Conservation (phyloP, 306 rosid species). For the Sindora glabra region DNA sequence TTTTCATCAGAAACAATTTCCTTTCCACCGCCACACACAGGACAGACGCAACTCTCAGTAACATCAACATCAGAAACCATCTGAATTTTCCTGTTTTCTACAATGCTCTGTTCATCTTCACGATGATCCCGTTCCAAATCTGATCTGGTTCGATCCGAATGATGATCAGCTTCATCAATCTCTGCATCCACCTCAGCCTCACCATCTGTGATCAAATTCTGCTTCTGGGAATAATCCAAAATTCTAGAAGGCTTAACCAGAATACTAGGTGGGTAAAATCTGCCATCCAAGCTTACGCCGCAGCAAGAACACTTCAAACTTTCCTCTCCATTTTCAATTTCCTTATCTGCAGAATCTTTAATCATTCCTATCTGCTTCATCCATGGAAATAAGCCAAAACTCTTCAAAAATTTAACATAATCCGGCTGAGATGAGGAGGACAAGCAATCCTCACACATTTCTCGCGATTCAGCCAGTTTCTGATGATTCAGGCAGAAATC, state of each 20-base stretch:
- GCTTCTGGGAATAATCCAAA: slow-evolving; percentile 53
- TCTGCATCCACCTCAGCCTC: slow-evolving; percentile 37
- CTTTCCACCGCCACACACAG: slow-evolving; percentile 46
- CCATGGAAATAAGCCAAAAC: slow-evolving; percentile 57
- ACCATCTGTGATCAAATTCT: slow-evolving; percentile 24
- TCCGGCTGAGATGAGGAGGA: slow-evolving; percentile 45
- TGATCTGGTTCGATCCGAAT: slow-evolving; percentile 49
- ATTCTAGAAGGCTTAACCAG: slow-evolving; percentile 54
- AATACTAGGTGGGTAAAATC: slow-evolving; percentile 59
- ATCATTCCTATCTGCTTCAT: slow-evolving; percentile 54
- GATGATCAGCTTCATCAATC: slow-evolving; percentile 33
- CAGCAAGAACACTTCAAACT: slow-evolving; percentile 70
- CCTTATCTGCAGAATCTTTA: slow-evolving; percentile 23
- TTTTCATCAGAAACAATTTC: slow-evolving; percentile 31
- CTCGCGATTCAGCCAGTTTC: slow-evolving; percentile 48
- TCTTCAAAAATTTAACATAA: slow-evolving; percentile 35
- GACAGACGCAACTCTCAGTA: slow-evolving; percentile 42
- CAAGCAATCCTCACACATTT: slow-evolving; percentile 84
- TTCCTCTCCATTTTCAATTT: slow-evolving; percentile 32
- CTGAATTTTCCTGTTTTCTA: slow-evolving; percentile 35
- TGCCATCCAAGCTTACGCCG: slow-evolving; percentile 40
- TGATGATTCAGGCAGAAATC: slow-evolving; percentile 64
- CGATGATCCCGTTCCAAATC: slow-evolving; percentile 31
- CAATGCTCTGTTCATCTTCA: slow-evolving; percentile 29
- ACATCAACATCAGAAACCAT: slow-evolving; percentile 42